These are phyloP conservation scores for Macadamia tetraphylla DNA, from an alignment of 164 flowering plant species.

Conservation along the genomic window DNA sequence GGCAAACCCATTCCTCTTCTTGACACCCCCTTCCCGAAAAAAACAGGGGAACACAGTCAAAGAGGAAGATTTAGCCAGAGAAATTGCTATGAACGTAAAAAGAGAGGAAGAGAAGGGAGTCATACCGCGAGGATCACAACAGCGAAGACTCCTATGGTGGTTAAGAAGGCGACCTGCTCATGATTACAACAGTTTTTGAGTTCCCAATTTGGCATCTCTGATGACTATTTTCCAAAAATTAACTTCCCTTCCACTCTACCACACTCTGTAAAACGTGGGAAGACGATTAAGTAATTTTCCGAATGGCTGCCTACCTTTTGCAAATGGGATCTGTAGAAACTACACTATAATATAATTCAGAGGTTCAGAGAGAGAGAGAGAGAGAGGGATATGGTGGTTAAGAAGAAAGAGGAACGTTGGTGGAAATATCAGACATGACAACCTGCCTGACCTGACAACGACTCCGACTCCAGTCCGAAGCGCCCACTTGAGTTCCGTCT, in stretches of 20 bases:
- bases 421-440: neutral
- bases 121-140: constrained; percentile 69
- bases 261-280: neutral
- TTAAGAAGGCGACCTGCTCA: constrained; percentile 53
- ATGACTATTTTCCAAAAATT: neutral
- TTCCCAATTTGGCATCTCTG: constrained; percentile 58
- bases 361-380: neutral
- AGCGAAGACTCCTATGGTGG: constrained; percentile 50
- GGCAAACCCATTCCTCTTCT: neutral
- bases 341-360: too few species aligned
- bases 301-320: neutral
- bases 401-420: neutral
- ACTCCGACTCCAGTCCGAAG: too few species aligned
- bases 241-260: neutral
- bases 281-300: neutral
- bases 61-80: neutral
- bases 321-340: neutral
- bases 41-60: neutral
- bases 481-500: neutral
- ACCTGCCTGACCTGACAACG: too few species aligned
- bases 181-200: constrained; percentile 62
- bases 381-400: neutral
- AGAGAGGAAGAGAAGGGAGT: constrained; percentile 2
- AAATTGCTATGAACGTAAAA: neutral
- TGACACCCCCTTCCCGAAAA: neutral